Conservation (phyloP, 202 grass and related monocot genomes). For the Saccharum hybrid region DNA sequence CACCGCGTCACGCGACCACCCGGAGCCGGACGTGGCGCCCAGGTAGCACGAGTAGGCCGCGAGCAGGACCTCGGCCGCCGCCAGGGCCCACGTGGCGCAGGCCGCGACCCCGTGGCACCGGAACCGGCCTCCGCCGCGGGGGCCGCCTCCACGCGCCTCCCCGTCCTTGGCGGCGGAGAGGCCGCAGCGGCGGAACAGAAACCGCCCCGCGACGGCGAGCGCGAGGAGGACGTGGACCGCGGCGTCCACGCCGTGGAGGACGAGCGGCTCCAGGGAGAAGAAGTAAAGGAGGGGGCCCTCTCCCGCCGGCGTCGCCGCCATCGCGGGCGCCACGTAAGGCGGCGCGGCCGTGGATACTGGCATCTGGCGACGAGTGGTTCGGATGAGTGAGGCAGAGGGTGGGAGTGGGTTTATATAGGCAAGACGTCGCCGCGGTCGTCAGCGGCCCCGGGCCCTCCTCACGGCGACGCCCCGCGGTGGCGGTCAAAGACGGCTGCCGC, state of each 20-base stretch:
- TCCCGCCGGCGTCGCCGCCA: not conserved
- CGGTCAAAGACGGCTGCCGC: constrained; percentile 41
- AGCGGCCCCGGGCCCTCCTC: not conserved
- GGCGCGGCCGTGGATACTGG: not conserved
- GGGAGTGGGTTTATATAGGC: not conserved
- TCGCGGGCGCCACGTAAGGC: constrained; percentile 12
- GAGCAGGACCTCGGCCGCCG: constrained; percentile 38
- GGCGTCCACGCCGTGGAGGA: constrained; percentile 41
- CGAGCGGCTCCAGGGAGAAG: not conserved
- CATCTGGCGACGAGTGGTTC: not conserved
- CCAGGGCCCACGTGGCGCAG: constrained; percentile 42
- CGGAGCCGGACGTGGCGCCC: not conserved
- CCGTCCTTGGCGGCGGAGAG: constrained; percentile 4
- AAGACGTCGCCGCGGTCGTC: not conserved
- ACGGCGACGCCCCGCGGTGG: constrained; percentile 15
- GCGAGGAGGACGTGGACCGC: constrained; percentile 36
- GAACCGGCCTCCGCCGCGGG: not conserved
- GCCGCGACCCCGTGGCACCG: constrained; percentile 43
- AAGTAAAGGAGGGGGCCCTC: not conserved
- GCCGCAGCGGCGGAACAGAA: constrained; percentile 6
- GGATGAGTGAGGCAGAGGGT: not conserved
- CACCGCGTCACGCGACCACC: constrained; percentile 34
- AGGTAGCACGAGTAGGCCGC: constrained; percentile 43
- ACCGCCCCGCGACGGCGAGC: constrained; percentile 27
- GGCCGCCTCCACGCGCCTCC: not conserved